A percentile compares a stretch with the other conserved stretches of the same genome.
phyloP scores from a whole-genome alignment of 2,329 filamentous ascomycete species.

The Aspergillus jensenii region DNA sequence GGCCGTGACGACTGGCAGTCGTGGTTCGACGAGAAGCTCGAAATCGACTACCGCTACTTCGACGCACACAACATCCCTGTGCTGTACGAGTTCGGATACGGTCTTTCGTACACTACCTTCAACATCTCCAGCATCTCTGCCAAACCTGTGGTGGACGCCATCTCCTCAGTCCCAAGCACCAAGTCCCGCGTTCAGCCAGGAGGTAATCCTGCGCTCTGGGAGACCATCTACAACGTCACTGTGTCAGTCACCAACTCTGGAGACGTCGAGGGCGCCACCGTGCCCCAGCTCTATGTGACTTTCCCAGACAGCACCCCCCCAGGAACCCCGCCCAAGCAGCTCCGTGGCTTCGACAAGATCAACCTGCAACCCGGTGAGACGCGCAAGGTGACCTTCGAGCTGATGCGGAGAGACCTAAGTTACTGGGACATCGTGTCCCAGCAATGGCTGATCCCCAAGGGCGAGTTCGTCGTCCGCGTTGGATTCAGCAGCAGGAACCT shows the following conservation, averaged over 20 bases:
- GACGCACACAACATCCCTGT: slow-evolving; percentile 20
- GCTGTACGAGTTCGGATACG: slow-evolving; percentile 45
- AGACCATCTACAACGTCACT: slow-evolving; percentile 35
- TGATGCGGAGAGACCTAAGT: slow-evolving; percentile 62
- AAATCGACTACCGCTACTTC: slow-evolving; percentile 25
- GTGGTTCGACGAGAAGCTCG: slow-evolving; percentile 19
- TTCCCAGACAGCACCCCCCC: slow-evolving; percentile 26
- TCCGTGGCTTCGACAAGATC: slow-evolving; percentile 65
- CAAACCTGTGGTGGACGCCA: slow-evolving; percentile 49
- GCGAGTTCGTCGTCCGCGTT: slow-evolving; percentile 14
- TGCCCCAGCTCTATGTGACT: slow-evolving; percentile 57
- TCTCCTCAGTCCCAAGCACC: slow-evolving; percentile 49
- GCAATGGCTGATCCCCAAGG: slow-evolving; percentile 53
- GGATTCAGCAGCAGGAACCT: slow-evolving; percentile 20
- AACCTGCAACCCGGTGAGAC: slow-evolving; percentile 31
- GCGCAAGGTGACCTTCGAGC: slow-evolving; percentile 50
- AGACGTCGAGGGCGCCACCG: slow-evolving; percentile 64
- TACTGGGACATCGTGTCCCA: slow-evolving; percentile 62
- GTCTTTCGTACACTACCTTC: slow-evolving; percentile 68
- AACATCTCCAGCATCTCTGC: slow-evolving; percentile 74
- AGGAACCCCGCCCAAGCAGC: slow-evolving; percentile 48
- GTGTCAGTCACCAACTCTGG: slow-evolving; percentile 75
- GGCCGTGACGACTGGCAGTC: slow-evolving; percentile 19
- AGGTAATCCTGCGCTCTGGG: slow-evolving; percentile 37
- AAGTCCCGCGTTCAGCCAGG: slow-evolving; percentile 40